Evolutionary conservation across 345 rosid species (phyloP), one percentile per base, ranked within the genome.

Genomic region (Syzygium aqueum): DNA sequence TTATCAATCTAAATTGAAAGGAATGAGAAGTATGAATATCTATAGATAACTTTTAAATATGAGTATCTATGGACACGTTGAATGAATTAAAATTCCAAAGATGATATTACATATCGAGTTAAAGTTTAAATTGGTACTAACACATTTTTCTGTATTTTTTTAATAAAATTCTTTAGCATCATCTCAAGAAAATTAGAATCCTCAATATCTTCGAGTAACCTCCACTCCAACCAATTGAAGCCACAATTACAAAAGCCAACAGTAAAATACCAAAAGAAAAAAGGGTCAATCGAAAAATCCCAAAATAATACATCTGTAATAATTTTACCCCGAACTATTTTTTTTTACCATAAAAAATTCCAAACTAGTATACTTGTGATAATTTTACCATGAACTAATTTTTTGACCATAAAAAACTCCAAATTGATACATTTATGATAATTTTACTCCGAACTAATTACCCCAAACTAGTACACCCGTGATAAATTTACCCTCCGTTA

Each of bases 261-360:
- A 59, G 17, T 5, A 59, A 27, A 27, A 25, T 2, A 59, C 67
- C 67, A 59, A 27, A 59, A 12, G 13, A 5, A 11, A 27, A 27
- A 59, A 40, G 43, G 43, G 43, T 40, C 5, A 9, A 50, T 50
- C 11, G 51, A 50, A 50, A 50, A 50, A 50, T 1, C 11, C 51
- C 11, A 9, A 50, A 8, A 0, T 10, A 12, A 1, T 50, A 50
- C 11, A 50, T 3, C 0, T 8, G 2, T 50, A 12, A 50, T 0
- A 8, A 9, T 8, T 50, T 50, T 50, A 50, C 11, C 11, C 2
- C 0, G 3, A 50, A 10, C 12, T 8, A 50, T 8, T 50, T 50
- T 37, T n/a, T 50, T 50, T 50, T 2, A 50, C 6, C 11, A 50
- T 50, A 11, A 50, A 50, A 50, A 50, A 2, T 0, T 1, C 51